Conservation (phyloP, 1,284 basidiomycete genomes). For the Vanrija pseudolonga region DNA sequence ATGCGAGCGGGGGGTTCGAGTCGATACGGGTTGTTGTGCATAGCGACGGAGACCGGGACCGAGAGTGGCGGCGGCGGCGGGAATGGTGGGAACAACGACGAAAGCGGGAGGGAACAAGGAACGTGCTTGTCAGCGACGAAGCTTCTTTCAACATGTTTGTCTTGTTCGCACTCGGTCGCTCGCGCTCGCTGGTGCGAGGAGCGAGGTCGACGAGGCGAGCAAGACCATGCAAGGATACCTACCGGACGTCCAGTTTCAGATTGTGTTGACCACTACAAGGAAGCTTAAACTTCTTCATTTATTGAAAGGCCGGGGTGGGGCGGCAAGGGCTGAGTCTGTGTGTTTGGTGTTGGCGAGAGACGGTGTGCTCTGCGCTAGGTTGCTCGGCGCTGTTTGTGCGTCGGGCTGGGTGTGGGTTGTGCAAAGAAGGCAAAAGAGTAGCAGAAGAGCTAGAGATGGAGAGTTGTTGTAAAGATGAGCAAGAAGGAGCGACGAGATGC, state of each 20-base stretch:
- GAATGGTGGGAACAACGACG: not conserved
- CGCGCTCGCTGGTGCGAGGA: not conserved
- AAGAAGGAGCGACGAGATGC: no score
- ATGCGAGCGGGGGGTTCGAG: not conserved
- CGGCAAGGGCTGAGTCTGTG: no score
- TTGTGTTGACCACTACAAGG: constrained; percentile 42
- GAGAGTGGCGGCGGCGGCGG: not conserved
- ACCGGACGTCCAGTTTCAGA: constrained; percentile 32
- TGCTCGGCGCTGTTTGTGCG: no score
- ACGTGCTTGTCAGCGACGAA: no score
- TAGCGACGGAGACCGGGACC: not conserved
- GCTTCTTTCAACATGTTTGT: no score
- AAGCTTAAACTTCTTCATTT: constrained; percentile 44
- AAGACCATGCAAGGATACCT: constrained; percentile 22
- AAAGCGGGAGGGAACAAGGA: not conserved
- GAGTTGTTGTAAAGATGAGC: no score
- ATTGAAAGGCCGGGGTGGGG: constrained; percentile 11
- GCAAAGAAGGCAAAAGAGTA: not conserved
- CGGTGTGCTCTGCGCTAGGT: not conserved
- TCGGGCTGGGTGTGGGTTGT: not conserved
- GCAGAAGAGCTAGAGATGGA: no score
- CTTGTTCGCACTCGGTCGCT: not conserved
- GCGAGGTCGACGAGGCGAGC: not conserved
- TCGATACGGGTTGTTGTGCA: not conserved
- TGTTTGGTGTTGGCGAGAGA: not conserved